These are phyloP conservation scores for Pseudofabraea citricarpa DNA, from an alignment of 2,329 filamentous ascomycete species.

Conservation along the genomic window DNA sequence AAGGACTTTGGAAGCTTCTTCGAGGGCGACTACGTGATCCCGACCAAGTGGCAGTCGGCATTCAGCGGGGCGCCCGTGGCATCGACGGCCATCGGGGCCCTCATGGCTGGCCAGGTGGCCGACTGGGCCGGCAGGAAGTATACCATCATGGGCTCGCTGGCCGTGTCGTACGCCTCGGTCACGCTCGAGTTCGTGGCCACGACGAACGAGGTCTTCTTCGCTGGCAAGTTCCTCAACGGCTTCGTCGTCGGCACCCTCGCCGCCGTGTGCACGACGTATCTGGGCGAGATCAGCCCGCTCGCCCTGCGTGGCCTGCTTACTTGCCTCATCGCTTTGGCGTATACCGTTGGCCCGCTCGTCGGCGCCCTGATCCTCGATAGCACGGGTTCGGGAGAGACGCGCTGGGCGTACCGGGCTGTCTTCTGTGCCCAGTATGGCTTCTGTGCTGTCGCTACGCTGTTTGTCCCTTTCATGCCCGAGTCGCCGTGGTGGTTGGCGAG, in stretches of 20 bases:
- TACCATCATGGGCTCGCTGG: neutral
- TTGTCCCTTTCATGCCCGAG: conserved; percentile 36
- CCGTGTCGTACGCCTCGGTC: conserved; percentile 9
- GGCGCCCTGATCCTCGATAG: conserved; percentile 28
- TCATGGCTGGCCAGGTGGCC: conserved; percentile 29
- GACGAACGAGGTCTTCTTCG: conserved; percentile 34
- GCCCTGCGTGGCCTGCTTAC: conserved; percentile 22
- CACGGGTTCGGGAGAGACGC: conserved; percentile 20
- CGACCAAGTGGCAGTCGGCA: conserved; percentile 38
- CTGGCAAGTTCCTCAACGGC: conserved; percentile 39
- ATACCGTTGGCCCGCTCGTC: conserved; percentile 20
- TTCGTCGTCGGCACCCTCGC: conserved; percentile 39
- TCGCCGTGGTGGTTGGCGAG: conserved; percentile 37
- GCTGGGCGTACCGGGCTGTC: conserved; percentile 30
- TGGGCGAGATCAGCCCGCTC: conserved; percentile 30
- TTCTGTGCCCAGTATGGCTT: conserved; percentile 31
- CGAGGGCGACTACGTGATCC: conserved; percentile 32
- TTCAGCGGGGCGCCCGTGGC: conserved; percentile 37
- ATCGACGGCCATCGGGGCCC: conserved; percentile 27
- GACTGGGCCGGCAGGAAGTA: conserved; percentile 21
- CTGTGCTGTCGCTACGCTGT: conserved; percentile 24
- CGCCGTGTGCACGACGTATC: conserved; percentile 41
- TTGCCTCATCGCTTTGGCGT: conserved; percentile 25
- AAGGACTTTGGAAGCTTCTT: conserved; percentile 35
- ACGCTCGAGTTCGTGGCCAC: conserved; percentile 26